phyloP scores from a whole-genome alignment of 2,329 filamentous ascomycete species.

The Lasiodiplodia sp. region DNA sequence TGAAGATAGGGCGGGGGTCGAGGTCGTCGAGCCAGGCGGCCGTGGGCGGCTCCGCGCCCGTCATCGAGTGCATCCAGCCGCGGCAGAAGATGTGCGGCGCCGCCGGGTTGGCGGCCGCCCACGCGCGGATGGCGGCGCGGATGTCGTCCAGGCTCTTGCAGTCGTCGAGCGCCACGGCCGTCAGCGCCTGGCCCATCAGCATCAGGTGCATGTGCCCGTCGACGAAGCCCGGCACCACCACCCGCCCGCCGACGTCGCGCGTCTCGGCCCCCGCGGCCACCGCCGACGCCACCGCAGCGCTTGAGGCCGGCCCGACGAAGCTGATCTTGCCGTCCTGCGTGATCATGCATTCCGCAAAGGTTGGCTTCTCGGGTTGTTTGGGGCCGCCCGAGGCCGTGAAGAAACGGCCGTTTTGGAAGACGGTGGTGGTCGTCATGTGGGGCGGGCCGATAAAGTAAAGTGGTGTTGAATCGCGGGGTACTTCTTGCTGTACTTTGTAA shows the following conservation, averaged over 20 bases:
- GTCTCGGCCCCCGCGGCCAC: slow-evolving; percentile 35
- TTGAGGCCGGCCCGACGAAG: slow-evolving; percentile 46
- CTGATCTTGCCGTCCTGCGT: slow-evolving; percentile 49
- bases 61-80: slow-evolving; percentile 66
- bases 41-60: slow-evolving; percentile 54
- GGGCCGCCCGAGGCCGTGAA: slow-evolving; percentile 32
- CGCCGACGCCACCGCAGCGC: slow-evolving; percentile 39
- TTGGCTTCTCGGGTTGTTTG: slow-evolving; percentile 25
- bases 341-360: slow-evolving; percentile 48
- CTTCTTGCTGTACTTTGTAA: background rate
- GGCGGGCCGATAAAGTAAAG: background rate
- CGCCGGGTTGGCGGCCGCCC: slow-evolving; percentile 55
- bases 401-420: slow-evolving; percentile 47
- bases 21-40: slow-evolving; percentile 61
- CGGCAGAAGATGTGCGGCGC: slow-evolving; percentile 59
- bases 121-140: slow-evolving; percentile 53
- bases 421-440: slow-evolving; percentile 25
- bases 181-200: slow-evolving; percentile 62
- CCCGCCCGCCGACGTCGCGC: slow-evolving; percentile 46
- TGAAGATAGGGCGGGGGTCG: slow-evolving; percentile 60
- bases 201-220: slow-evolving; percentile 67
- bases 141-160: slow-evolving; percentile 61
- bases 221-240: slow-evolving; percentile 63
- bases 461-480: background rate
- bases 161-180: slow-evolving; percentile 57